phyloP scores from a whole-genome alignment of 208 protist genomes.

The Crithidia bombi region DNA sequence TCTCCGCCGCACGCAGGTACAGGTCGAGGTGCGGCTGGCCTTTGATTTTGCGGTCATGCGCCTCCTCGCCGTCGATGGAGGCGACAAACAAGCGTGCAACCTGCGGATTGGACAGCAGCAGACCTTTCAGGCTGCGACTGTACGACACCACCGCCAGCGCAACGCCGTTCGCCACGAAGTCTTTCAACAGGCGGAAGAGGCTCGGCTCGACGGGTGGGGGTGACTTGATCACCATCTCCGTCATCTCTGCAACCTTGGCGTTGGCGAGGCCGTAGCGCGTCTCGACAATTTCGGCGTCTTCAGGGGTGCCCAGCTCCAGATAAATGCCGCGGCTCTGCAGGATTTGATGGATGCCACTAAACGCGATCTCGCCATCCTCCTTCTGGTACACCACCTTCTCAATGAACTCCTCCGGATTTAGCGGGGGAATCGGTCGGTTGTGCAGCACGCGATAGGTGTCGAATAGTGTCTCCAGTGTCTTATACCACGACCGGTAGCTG shows the following conservation, averaged over 20 bases:
- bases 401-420: conserved; percentile 87
- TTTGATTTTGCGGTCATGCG: conserved; percentile 73
- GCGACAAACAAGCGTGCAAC: conserved; percentile 71
- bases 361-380: conserved; percentile 77
- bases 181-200: conserved; percentile 62
- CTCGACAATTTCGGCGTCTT: conserved; percentile 91
- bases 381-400: conserved; percentile 84
- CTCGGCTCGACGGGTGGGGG: conserved; percentile 55
- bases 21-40: conserved; percentile 85
- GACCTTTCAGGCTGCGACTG: conserved; percentile 67
- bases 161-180: conserved; percentile 64
- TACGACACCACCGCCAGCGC: conserved; percentile 84
- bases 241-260: conserved; percentile 89
- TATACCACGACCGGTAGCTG: conserved; percentile 86
- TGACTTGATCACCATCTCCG: conserved; percentile 65
- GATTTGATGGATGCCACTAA: conserved; percentile 89
- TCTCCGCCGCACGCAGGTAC: conserved; percentile 75
- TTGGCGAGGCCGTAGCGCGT: conserved; percentile 90
- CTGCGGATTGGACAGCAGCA: conserved; percentile 62
- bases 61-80: conserved; percentile 89
- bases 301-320: conserved; percentile 80
- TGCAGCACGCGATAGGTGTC: conserved; percentile 86
- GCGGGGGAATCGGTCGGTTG: conserved; percentile 64
- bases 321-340: conserved; percentile 70
- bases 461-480: conserved; percentile 85